Evolutionary conservation across 768 basidiomycete species (phyloP).

Genomic region (Termitomyces heimii): DNA sequence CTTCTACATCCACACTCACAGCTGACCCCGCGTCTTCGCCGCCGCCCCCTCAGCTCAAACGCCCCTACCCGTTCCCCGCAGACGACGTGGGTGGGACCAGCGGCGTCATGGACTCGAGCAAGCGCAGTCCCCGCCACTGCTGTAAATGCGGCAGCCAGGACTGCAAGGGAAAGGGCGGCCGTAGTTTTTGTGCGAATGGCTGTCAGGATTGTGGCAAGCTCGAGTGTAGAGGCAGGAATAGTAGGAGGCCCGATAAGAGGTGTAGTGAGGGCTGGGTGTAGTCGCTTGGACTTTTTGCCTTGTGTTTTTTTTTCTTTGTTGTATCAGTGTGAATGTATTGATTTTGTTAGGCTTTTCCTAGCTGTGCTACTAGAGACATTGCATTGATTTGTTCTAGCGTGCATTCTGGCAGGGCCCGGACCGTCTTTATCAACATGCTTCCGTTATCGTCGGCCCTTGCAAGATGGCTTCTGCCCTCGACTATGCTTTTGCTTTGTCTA

Average conservation of each 20-base stretch:
- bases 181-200: constrained; percentile 63
- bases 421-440: too few relatives aligned
- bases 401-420: too few relatives aligned
- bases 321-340: not conserved
- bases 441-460: not conserved
- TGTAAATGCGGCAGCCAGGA: constrained; percentile 79
- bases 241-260: constrained; percentile 68
- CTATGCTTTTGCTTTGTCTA: not conserved
- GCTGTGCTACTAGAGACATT: too few relatives aligned
- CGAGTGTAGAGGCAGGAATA: constrained; percentile 74
- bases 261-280: constrained; percentile 51
- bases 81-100: constrained; percentile 1
- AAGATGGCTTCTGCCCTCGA: not conserved
- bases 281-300: too few relatives aligned
- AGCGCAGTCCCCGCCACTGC: constrained; percentile 69
- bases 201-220: constrained; percentile 83
- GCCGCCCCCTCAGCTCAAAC: not conserved
- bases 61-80: not conserved
- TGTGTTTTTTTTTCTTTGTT: not conserved
- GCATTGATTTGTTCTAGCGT: too few relatives aligned
- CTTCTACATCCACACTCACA: not conserved
- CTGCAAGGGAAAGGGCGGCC: constrained; percentile 80
- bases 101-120: constrained; percentile 34
- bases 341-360: too few relatives aligned
- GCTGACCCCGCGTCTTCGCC: not conserved